phyloP scores from a whole-genome alignment of 2,329 filamentous ascomycete species.

The Calycina marina region DNA sequence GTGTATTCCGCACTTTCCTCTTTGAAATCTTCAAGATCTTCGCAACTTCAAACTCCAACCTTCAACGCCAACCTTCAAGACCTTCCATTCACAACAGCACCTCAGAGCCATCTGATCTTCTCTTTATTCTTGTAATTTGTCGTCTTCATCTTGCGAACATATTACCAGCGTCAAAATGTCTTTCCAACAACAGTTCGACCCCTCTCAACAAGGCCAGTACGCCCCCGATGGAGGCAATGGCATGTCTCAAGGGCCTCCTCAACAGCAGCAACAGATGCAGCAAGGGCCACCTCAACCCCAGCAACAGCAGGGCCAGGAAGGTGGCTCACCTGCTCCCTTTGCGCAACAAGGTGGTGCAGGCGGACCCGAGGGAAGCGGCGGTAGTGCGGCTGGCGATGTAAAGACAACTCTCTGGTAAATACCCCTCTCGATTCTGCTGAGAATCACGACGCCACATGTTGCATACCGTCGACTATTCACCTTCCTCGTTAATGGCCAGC shows the following conservation, averaged over 20 bases:
- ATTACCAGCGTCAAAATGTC: slow-evolving; percentile 34
- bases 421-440: neutral
- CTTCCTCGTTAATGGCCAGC: no score
- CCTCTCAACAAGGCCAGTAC: slow-evolving; percentile 43
- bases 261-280: slow-evolving; percentile 5
- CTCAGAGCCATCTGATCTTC: no score
- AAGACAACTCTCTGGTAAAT: slow-evolving; percentile 42
- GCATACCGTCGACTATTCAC: no score
- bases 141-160: slow-evolving; percentile 16
- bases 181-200: slow-evolving; percentile 41
- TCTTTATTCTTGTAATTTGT: slow-evolving; percentile 12
- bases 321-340: slow-evolving; percentile 38
- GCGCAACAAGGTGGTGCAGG: slow-evolving; percentile 27
- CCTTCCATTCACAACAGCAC: no score
- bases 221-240: slow-evolving; percentile 29
- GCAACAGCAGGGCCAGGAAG: slow-evolving; percentile 41
- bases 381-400: slow-evolving; percentile 31
- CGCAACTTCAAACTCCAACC: no score
- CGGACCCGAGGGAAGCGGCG: slow-evolving; percentile 19
- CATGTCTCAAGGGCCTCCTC: slow-evolving; percentile 26
- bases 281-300: slow-evolving; percentile 28
- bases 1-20: no score
- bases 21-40: no score
- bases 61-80: no score
- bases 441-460: no score